Evolutionary conservation across 371 early-diverging fungal genomes (phyloP), one percentile per base, ranked within the genome.

Genomic region (Mortierella sp.): DNA sequence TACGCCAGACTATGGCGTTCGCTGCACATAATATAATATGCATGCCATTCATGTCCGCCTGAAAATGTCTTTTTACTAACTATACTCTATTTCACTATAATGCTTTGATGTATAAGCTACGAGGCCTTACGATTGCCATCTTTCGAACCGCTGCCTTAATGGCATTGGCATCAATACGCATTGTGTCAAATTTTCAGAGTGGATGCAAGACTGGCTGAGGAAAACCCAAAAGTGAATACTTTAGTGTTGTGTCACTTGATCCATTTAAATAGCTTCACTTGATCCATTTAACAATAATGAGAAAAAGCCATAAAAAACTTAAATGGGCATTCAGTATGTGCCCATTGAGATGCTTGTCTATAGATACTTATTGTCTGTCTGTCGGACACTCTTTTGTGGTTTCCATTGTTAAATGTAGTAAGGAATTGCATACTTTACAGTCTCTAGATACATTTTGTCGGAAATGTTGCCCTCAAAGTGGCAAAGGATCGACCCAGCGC

Each of bases 71-170:
- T 6, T 45, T 67, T 37, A 43, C 64, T 55, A 52, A 62, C n/a
- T 51, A 43, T 37, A 5, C 72, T 32, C 32, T 85, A 78, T 40
- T 80, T 85, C 47, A 75, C 78, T 55, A 68, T 52, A 9, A 37
- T 20, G 5, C 10, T 30, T n/a, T 18, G 8, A 39, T 40, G 18
- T 37, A 10, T 65, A 61, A 76, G 91, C 90, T 0, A 87, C 86
- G 10, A 87, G 93, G 39, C 94, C 94, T 1, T 87, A 90, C 30
- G 85, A 94, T 66, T 84, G 90, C 22, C 92, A 91, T 71, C 84
- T 94, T 66, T 90, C 91, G 8, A 90, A 85, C 65, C 78, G 84
- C 2, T 87, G 90, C 30, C 80, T 94, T 32, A 74, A 87, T 64
- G 85, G 87, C 18, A 49, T 84, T 3, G 90, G 88, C 11, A 91